Base-by-base conservation (phyloP, 306 rosid genomes). In the Citrullus mucosospermus region DNA sequence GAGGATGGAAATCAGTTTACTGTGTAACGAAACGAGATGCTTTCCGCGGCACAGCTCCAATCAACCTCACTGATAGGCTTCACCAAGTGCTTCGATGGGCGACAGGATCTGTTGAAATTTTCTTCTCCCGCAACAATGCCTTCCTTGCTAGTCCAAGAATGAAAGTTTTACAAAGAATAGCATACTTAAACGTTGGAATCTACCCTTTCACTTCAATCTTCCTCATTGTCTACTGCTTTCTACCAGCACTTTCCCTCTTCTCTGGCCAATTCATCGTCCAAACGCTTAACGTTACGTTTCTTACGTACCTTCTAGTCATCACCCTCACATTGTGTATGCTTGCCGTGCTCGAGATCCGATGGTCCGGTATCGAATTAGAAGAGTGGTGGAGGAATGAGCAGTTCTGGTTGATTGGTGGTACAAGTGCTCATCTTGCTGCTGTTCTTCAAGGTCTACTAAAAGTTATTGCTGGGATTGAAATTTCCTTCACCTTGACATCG, bases 341-440 rank as follows among this genome's bases (percentile, higher is more conserved):
- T 3, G 98, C 98, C 0, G 87, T 95, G 44, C 98, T 95, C 11
- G 98, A 95, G 86, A 89, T 95, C 30, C 88, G 83, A 82, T 95
- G 98, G 98, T 91, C 98, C 0, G 98, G 98, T 28, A 91, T 95
- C 22, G 96, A 92, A 76, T 88, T 95, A 5, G 98, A 94, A 84
- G 98, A 92, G 74, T 94, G 98, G 98, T 94, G 98, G 98, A 90
- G 98, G 76, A 94, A 94, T 3, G 98, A 94, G 82, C 98, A 94
- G 78, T 94, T 94, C 72, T 94, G 98, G 98, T 75, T 94, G 87
- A 94, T 94, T 41, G 98, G 98, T 78, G 98, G 98, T 22, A 94
- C 98, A 1, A 94, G 98, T 78, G 98, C 98, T 18, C 98, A 94
- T 75, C 86, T 94, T 18, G 98, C 98, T 67, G 98, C 98, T 25